Evolutionary conservation across 2,329 filamentous ascomycete species (phyloP).

Genomic region (Ceratocystis harringtonii): DNA sequence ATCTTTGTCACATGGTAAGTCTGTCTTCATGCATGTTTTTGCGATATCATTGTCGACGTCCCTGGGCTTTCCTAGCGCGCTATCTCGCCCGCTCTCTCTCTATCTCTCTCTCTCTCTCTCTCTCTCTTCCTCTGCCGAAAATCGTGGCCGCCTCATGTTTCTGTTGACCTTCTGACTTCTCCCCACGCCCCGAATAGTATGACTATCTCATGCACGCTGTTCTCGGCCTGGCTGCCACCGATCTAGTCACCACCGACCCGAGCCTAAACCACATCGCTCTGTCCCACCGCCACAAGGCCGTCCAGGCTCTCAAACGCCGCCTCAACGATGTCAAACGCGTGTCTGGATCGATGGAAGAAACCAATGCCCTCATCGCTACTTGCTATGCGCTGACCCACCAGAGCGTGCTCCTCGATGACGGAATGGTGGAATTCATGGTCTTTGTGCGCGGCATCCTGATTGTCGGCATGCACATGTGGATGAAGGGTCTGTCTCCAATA

Average conservation of each 20-base stretch:
- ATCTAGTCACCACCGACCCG: constrained; percentile 38
- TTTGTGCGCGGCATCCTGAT: constrained; percentile 44
- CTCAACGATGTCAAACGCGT: constrained; percentile 30
- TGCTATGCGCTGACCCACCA: constrained; percentile 46
- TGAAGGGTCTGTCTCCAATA: constrained; percentile 33
- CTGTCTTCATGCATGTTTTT: no score
- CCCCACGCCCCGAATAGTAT: constrained; percentile 28
- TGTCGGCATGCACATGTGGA: constrained; percentile 39
- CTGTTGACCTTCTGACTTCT: constrained; percentile 9
- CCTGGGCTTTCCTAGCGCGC: not conserved
- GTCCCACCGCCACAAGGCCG: constrained; percentile 49
- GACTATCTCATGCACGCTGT: constrained; percentile 59
- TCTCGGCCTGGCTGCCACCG: constrained; percentile 51
- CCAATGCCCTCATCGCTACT: constrained; percentile 43
- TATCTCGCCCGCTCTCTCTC: not conserved
- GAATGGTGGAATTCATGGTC: constrained; percentile 45
- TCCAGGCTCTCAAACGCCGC: constrained; percentile 44
- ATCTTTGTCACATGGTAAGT: constrained; percentile 49
- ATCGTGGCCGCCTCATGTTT: no score
- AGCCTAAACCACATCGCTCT: constrained; percentile 43
- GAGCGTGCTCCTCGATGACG: constrained; percentile 41
- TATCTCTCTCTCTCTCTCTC: not conserved
- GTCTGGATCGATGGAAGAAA: constrained; percentile 34
- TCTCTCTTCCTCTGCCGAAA: not conserved
- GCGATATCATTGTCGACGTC: not conserved